These are phyloP conservation scores for Eucalyptus sp. DNA, from an alignment of 345 rosid species.

Conservation along the genomic window DNA sequence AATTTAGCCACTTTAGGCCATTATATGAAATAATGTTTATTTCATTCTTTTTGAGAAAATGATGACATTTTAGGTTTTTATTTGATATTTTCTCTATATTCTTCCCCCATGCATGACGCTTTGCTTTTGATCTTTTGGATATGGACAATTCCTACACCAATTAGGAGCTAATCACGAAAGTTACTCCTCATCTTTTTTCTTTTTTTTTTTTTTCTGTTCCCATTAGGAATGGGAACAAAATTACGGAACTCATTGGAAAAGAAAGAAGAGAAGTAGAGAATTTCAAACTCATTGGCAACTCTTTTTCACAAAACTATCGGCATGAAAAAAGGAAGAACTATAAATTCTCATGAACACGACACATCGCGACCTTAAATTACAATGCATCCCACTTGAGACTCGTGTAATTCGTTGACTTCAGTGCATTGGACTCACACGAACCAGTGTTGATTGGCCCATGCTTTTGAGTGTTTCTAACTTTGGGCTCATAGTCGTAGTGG, in stretches of 20 bases:
- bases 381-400: background rate
- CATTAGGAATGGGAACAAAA: background rate
- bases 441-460: background rate
- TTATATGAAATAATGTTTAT: too few species aligned
- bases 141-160: too few species aligned
- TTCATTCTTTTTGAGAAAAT: too few species aligned
- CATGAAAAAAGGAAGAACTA: background rate
- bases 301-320: background rate
- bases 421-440: background rate
- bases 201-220: background rate
- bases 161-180: too few species aligned
- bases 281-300: background rate
- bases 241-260: background rate
- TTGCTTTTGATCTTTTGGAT: too few species aligned
- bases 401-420: background rate
- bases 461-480: background rate
- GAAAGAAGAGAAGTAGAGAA: background rate
- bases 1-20: too few species aligned
- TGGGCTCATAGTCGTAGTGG: background rate
- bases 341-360: background rate
- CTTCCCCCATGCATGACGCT: too few species aligned
- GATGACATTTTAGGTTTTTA: rapidly evolving
- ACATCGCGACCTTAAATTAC: background rate
- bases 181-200: too few species aligned
- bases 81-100: too few species aligned